These are phyloP conservation scores for Fomitopsis pulvina DNA, from an alignment of 768 basidiomycete species.

Conservation along the genomic window DNA sequence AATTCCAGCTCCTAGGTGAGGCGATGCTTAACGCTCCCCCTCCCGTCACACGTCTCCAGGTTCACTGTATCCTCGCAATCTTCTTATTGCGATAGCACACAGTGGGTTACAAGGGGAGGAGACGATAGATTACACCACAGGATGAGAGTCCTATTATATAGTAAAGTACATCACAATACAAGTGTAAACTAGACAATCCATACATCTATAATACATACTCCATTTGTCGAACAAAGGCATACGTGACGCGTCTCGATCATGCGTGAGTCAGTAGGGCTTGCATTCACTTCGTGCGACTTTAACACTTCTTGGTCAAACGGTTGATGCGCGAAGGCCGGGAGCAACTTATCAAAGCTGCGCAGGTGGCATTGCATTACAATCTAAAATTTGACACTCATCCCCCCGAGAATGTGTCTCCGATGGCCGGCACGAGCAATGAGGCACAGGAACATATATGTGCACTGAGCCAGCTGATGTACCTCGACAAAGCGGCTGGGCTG, in stretches of 20 bases:
- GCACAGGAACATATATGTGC: constrained; percentile 16
- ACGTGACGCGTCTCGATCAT: no score
- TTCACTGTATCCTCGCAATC: constrained; percentile 17
- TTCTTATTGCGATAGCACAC: no score
- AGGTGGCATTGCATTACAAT: constrained; percentile 8
- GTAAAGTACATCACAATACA: no score
- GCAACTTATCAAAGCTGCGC: constrained; percentile 13
- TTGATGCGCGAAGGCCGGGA: constrained; percentile 14
- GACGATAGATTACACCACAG: no score
- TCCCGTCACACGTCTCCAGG: constrained; percentile 14
- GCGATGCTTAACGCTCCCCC: constrained; percentile 9
- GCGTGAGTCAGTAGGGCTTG: no score
- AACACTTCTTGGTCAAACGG: constrained; percentile 14
- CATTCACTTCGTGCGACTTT: no score
- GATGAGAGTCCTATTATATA: no score
- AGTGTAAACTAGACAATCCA: no score
- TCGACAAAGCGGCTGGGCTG: constrained; percentile 16
- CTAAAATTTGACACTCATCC: constrained; percentile 9
- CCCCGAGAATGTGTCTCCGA: constrained; percentile 5
- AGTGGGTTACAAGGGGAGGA: no score
- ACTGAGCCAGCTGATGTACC: constrained; percentile 18
- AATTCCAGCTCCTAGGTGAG: constrained; percentile 6
- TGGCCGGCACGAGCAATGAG: constrained; percentile 5
- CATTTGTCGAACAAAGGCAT: no score
- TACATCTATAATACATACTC: no score